Evolutionary conservation across 768 basidiomycete genomes (phyloP).

Genomic region (Tremella yokohamensis): DNA sequence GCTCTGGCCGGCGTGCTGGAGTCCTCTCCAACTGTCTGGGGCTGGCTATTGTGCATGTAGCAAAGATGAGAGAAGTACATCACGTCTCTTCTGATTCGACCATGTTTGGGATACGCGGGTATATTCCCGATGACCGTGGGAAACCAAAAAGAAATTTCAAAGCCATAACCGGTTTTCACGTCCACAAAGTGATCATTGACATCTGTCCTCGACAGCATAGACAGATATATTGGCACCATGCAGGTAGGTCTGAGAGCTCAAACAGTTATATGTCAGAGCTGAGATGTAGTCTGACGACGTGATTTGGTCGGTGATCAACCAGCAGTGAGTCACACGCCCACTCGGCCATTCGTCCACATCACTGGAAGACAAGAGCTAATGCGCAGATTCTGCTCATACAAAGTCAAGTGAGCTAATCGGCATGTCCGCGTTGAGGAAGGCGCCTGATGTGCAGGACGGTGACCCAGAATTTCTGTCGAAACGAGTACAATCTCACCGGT

Average conservation of each 20-base stretch:
- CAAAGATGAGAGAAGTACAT: too few relatives aligned
- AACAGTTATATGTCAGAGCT: background rate
- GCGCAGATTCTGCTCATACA: slow-evolving; percentile 91
- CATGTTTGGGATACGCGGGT: too few relatives aligned
- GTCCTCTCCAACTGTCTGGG: too few relatives aligned
- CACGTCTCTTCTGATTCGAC: too few relatives aligned
- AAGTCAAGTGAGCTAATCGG: slow-evolving; percentile 79
- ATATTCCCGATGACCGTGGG: too few relatives aligned
- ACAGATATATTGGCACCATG: slow-evolving; percentile 21
- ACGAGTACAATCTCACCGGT: slow-evolving; percentile 97
- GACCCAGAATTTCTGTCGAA: slow-evolving; percentile 96
- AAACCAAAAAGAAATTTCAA: slow-evolving; percentile 8
- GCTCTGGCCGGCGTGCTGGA: too few relatives aligned
- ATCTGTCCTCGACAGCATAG: slow-evolving; percentile 1
- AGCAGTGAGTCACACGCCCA: slow-evolving; percentile 48
- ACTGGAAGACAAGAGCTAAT: background rate
- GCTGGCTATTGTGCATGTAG: too few relatives aligned
- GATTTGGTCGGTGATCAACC: slow-evolving; percentile 93
- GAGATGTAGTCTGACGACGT: slow-evolving; percentile 72
- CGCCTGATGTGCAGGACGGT: slow-evolving; percentile 61
- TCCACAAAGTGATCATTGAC: background rate
- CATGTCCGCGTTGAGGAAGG: background rate
- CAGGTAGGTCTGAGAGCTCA: slow-evolving; percentile 32
- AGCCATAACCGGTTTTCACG: slow-evolving; percentile 1
- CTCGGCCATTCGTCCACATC: background rate